These are phyloP conservation scores for Phanerodontia chrysosporium DNA, from an alignment of 768 basidiomycete species.

Conservation along the genomic window DNA sequence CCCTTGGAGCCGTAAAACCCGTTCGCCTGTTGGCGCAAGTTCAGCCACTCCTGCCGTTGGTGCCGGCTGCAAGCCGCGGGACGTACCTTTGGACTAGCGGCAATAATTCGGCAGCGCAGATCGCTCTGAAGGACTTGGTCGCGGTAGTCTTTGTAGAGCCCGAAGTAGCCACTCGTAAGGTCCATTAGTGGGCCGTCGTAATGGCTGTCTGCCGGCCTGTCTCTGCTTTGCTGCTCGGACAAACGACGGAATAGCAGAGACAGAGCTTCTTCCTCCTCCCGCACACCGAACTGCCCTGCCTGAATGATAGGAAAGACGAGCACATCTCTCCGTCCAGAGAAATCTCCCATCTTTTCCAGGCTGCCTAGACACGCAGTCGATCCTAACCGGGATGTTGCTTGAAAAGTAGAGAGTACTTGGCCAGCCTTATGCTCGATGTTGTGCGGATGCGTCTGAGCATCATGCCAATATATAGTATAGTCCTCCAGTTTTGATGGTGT, in stretches of 20 bases:
- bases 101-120: conserved; percentile 67
- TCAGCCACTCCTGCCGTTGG: neutral
- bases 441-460: conserved; percentile 62
- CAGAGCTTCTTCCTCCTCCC: conserved; percentile 76
- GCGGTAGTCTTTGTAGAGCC: conserved; percentile 78
- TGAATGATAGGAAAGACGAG: conserved; percentile 82
- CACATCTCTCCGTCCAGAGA: conserved; percentile 32
- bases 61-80: conserved; percentile 1
- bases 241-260: conserved; percentile 54
- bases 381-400: conserved; percentile 33
- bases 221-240: conserved; percentile 6
- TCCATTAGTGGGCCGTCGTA: conserved; percentile 52
- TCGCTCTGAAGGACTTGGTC: conserved; percentile 57
- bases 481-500: conserved; percentile 25
- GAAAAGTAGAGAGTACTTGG: conserved; percentile 47
- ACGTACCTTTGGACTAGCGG: conserved; percentile 79
- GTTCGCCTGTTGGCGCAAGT: conserved; percentile 63
- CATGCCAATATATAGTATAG: conserved; percentile 65
- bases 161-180: conserved; percentile 95
- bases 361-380: conserved; percentile 7
- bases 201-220: neutral
- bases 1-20: conserved; percentile 91
- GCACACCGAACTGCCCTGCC: conserved; percentile 80
- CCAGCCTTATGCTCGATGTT: conserved; percentile 56
- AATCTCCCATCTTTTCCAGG: conserved; percentile 5